A percentile compares a stretch with the other conserved stretches of the same genome.
Conservation (phyloP, 441 rosid genomes). For the Brassica hybrid region DNA sequence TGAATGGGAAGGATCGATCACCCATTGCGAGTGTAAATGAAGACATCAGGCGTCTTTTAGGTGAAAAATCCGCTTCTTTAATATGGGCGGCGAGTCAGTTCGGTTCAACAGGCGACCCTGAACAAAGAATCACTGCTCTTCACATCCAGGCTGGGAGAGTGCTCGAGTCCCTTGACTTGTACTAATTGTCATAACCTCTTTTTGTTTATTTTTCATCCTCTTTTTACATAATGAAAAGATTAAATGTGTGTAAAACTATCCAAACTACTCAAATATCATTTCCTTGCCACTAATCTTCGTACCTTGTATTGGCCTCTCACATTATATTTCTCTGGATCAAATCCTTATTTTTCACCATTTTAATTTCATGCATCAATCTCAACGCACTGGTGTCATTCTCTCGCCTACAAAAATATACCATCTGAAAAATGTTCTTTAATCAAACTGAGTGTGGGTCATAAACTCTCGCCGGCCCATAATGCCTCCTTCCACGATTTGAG, state of each 20-base stretch:
- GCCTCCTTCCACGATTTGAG: slow-evolving; percentile 2
- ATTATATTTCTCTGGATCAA: background rate
- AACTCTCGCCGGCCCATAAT: slow-evolving; percentile 34
- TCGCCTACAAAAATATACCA: too few relatives aligned
- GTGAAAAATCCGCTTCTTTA: slow-evolving; percentile 90
- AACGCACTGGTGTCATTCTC: too few relatives aligned
- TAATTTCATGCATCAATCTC: background rate
- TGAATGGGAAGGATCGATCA: slow-evolving; percentile 79
- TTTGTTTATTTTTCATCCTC: too few relatives aligned
- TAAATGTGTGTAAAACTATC: slow-evolving; percentile 9
- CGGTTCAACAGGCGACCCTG: slow-evolving; percentile 85
- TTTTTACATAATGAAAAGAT: background rate
- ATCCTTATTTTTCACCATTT: background rate
- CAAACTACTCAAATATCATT: background rate
- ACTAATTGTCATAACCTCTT: slow-evolving; percentile 34
- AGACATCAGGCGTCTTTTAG: slow-evolving; percentile 80
- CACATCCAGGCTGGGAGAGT: slow-evolving; percentile 94
- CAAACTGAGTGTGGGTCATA: slow-evolving; percentile 10
- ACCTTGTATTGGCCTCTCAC: background rate
- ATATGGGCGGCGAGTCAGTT: slow-evolving; percentile 98
- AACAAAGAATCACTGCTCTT: slow-evolving; percentile 77
- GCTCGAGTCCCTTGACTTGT: slow-evolving; percentile 79
- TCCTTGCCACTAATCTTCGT: background rate
- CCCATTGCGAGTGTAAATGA: slow-evolving; percentile 86
- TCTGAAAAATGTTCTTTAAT: too few relatives aligned